phyloP scores from a whole-genome alignment of 345 rosid genomes.

The Bretschneidera sinensis region DNA sequence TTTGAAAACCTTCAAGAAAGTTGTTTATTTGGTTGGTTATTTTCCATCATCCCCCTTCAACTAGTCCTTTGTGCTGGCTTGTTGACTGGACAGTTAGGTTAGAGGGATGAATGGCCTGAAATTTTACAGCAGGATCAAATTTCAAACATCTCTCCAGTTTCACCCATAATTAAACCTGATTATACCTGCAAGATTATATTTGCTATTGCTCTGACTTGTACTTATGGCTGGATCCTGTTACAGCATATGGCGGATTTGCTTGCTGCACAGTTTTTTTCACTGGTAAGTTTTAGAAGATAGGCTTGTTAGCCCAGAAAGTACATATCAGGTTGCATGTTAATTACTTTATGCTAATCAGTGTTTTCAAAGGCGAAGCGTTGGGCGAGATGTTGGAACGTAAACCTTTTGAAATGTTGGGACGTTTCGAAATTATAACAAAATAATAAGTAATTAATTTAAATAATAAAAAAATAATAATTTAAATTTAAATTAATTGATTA shows the following conservation, averaged over 20 bases:
- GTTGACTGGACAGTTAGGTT: background rate
- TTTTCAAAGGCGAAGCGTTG: no score
- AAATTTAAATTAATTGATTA: no score
- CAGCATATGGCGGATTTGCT: constrained; percentile 94
- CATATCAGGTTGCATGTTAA: background rate
- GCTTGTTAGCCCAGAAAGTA: no score
- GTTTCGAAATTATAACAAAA: no score
- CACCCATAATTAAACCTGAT: background rate
- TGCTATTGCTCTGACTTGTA: constrained; percentile 22
- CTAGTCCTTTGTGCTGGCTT: background rate
- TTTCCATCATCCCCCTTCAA: no score
- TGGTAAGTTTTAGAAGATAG: constrained; percentile 45
- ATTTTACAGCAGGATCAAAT: background rate
- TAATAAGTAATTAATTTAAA: no score
- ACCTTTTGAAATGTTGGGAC: no score
- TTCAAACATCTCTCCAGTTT: background rate
- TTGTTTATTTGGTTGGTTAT: background rate
- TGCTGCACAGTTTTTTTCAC: constrained; percentile 51
- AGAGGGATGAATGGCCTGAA: background rate
- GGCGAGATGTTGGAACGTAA: no score
- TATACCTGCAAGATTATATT: constrained; percentile 6
- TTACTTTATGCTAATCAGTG: constrained; percentile 13
- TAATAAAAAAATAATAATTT: no score
- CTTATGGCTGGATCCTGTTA: constrained; percentile 26
- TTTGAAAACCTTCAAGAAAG: background rate